These are phyloP conservation scores for Passalora sequoiae DNA, from an alignment of 2,329 filamentous ascomycete genomes.

Conservation along the genomic window DNA sequence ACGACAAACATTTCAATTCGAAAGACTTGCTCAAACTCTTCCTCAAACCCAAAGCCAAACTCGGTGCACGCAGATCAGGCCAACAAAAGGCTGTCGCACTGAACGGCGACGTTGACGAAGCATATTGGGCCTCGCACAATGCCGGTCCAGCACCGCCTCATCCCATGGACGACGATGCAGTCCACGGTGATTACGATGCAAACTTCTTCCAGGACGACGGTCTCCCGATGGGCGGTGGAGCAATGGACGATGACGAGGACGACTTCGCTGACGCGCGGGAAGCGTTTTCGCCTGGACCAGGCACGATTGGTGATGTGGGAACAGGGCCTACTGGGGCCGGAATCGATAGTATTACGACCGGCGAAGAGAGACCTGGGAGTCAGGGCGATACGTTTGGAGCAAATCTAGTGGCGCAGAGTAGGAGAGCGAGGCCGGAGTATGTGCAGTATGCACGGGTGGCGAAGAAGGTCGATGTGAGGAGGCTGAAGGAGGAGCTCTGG, in stretches of 20 bases:
- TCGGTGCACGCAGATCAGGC: conserved; percentile 60
- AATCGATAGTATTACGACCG: conserved; percentile 32
- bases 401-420: conserved; percentile 58
- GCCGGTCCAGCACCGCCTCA: conserved; percentile 30
- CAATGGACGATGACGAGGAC: conserved; percentile 57
- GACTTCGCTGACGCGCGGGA: conserved; percentile 78
- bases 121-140: conserved; percentile 78
- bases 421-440: conserved; percentile 58
- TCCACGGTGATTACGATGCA: conserved; percentile 82
- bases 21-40: conserved; percentile 84
- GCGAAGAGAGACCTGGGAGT: conserved; percentile 31
- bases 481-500: conserved; percentile 63
- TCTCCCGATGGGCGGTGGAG: conserved; percentile 58
- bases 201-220: conserved; percentile 95
- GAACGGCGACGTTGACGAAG: conserved; percentile 85
- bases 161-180: conserved; percentile 48
- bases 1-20: conserved; percentile 98
- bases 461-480: conserved; percentile 62
- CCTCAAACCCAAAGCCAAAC: conserved; percentile 85
- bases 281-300: conserved; percentile 66
- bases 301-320: conserved; percentile 37
- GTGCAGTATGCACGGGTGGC: conserved; percentile 61
- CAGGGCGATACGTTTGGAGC: conserved; percentile 55
- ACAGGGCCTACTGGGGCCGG: conserved; percentile 34
- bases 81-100: conserved; percentile 39